Evolutionary conservation across 2,329 filamentous ascomycete species (phyloP).

Genomic region (Chrysoporthe deuterocubensis): DNA sequence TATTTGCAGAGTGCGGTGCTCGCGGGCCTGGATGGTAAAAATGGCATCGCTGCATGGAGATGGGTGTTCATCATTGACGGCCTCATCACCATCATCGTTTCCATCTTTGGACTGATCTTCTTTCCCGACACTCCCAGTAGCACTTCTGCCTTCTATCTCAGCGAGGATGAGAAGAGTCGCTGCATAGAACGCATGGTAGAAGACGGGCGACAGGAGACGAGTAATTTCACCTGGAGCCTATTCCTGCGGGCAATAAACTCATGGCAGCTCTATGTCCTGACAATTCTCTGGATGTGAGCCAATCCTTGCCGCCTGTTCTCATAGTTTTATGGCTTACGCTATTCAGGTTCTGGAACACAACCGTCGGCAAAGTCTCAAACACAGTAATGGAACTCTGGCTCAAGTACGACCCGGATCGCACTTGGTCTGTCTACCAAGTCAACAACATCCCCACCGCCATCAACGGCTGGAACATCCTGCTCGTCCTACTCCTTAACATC

Average conservation of each 20-base stretch:
- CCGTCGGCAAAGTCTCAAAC: slow-evolving; percentile 36
- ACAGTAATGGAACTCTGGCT: slow-evolving; percentile 37
- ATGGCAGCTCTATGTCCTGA: slow-evolving; percentile 37
- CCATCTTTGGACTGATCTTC: slow-evolving; percentile 51
- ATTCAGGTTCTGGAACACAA: slow-evolving; percentile 35
- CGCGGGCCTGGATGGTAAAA: slow-evolving; percentile 45
- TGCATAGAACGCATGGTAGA: slow-evolving; percentile 43
- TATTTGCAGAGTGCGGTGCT: slow-evolving; percentile 54
- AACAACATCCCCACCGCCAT: slow-evolving; percentile 38
- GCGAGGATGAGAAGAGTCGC: slow-evolving; percentile 40
- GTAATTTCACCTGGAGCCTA: slow-evolving; percentile 33
- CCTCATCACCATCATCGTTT: slow-evolving; percentile 55
- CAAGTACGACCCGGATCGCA: slow-evolving; percentile 35
- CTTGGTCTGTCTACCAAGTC: slow-evolving; percentile 36
- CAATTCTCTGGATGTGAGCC: slow-evolving; percentile 35
- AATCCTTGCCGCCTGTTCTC: background rate
- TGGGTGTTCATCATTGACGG: slow-evolving; percentile 54
- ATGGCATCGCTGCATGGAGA: slow-evolving; percentile 55
- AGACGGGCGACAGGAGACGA: slow-evolving; percentile 34
- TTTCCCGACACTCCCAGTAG: slow-evolving; percentile 52
- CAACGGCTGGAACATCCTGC: slow-evolving; percentile 38
- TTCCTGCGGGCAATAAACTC: slow-evolving; percentile 32
- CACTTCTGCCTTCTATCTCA: slow-evolving; percentile 43
- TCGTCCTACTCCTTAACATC: slow-evolving; percentile 34
- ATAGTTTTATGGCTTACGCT: background rate